Conservation (phyloP, 805 yeast species). For the Spencermartinsiella europaea region DNA sequence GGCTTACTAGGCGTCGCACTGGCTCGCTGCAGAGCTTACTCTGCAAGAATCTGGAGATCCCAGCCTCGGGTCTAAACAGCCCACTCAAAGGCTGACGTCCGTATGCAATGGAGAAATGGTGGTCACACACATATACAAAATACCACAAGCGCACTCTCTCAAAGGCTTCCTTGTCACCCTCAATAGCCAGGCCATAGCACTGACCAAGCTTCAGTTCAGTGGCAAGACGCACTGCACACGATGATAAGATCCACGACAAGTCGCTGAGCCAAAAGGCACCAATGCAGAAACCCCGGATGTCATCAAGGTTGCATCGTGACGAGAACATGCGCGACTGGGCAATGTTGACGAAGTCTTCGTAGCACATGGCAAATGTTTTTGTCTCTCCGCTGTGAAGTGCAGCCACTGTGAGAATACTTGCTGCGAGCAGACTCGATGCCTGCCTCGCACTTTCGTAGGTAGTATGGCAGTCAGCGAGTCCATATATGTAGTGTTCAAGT, state of each 20-base stretch:
- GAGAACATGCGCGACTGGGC: constrained; percentile 2
- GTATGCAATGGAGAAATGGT: constrained; percentile 8
- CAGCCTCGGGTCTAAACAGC: neutral
- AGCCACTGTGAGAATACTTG: constrained; percentile 5
- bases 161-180: constrained; percentile 2
- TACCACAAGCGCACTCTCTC: constrained; percentile 8
- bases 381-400: constrained; percentile 5
- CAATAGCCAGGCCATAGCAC: neutral
- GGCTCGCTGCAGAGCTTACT: constrained; percentile 1
- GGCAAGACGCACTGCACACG: constrained; percentile 5
- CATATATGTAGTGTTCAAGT: constrained; percentile 10
- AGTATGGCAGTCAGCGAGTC: constrained; percentile 5
- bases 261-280: constrained; percentile 11
- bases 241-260: constrained; percentile 2
- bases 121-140: constrained; percentile 10
- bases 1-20: constrained; percentile 5
- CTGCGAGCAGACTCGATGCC: constrained; percentile 6
- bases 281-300: constrained; percentile 7
- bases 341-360: constrained; percentile 2
- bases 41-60: constrained; percentile 1
- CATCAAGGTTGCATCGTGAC: constrained; percentile 3
- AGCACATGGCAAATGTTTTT: constrained; percentile 5
- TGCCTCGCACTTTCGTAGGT: constrained; percentile 2
- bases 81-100: constrained; percentile 8
- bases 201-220: constrained; percentile 6